Evolutionary conservation across 2,329 filamentous ascomycete species (phyloP), one percentile per base, ranked within the genome.

Genomic region (Metarhizium robertsii): DNA sequence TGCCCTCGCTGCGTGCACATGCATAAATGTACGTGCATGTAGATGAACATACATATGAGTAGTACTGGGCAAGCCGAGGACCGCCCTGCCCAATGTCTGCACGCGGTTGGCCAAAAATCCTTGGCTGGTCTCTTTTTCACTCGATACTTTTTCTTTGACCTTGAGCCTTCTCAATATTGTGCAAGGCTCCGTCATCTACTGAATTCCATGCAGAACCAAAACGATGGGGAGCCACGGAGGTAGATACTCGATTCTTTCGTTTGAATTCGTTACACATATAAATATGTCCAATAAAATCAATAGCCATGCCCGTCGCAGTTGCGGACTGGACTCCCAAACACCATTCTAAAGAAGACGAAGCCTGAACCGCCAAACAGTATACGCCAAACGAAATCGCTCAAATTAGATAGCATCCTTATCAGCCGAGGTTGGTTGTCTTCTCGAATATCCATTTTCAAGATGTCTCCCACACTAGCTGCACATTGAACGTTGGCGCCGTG

Each of bases 401-500:
- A 18, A 6, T 14, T 6, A 43, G 11, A 43, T 14, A 43, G 40
- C 25, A 43, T 6, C 13, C 6, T 16, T 2, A 18, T 2, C n/a
- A 16, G 16, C 40, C 40, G 40, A 43, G 40, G 16, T 5, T 45
- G 18, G 10, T 45, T 10, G 13, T 25, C 25, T 25, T 25, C 40
- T 43, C 29, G 29, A 36, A 50, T 20, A 25, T n/a, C 34, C 34
- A 36, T 7, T 53, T n/a, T 59, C 52, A 57, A 52, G 60, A 62
- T 47, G 62, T 54, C 59, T 63, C 64, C 66, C 66, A 70, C 13
- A 71, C 64, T 48, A 73, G 62, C 58, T 73, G 71, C 14, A 77
- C 71, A 48, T 65, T 68, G 60, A 78, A 78, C 8, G 71, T 75
- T 6, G 75, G 73, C 38, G 75, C 67, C 25, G 61, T 63, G 13